A percentile compares a stretch with the other conserved stretches of the same genome.
These are phyloP conservation scores for Millerozyma miso DNA, from an alignment of 805 yeast species.

Conservation along the genomic window DNA sequence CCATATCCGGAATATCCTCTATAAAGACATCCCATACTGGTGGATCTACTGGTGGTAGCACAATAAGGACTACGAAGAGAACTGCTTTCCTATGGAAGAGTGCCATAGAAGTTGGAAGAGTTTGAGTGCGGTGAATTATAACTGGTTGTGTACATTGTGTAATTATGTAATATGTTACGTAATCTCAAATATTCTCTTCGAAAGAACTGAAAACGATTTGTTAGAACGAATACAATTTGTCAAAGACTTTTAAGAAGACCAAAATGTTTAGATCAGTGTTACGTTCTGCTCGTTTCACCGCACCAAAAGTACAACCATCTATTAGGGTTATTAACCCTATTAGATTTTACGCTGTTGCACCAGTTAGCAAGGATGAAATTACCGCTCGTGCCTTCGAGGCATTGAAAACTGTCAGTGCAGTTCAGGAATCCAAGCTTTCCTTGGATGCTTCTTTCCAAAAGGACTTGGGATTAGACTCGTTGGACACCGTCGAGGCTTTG, in stretches of 20 bases:
- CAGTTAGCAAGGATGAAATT: constrained; percentile 73
- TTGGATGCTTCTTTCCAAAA: constrained; percentile 53
- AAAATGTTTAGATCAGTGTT: constrained; percentile 52
- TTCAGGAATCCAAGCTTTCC: constrained; percentile 40
- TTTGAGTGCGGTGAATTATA: neutral
- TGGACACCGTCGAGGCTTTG: constrained; percentile 92
- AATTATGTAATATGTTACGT: constrained; percentile 1
- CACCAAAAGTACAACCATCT: constrained; percentile 26
- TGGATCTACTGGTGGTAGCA: constrained; percentile 9
- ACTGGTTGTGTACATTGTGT: neutral
- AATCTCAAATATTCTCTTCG: constrained; percentile 1
- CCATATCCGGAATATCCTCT: constrained; percentile 24
- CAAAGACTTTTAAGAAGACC: constrained; percentile 4
- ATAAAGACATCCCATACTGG: constrained; percentile 7
- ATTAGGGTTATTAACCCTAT: constrained; percentile 26
- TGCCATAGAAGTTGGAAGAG: neutral
- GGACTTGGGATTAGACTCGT: constrained; percentile 86
- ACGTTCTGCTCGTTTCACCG: constrained; percentile 36
- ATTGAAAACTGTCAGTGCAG: constrained; percentile 50
- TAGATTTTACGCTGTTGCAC: constrained; percentile 58
- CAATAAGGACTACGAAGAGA: constrained; percentile 8
- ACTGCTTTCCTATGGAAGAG: constrained; percentile 36
- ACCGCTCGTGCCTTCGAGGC: constrained; percentile 80
- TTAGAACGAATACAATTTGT: neutral
- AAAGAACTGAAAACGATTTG: neutral